These are phyloP conservation scores for Apiotrichum sp. DNA, from an alignment of 1,284 basidiomycete species.

Conservation along the genomic window DNA sequence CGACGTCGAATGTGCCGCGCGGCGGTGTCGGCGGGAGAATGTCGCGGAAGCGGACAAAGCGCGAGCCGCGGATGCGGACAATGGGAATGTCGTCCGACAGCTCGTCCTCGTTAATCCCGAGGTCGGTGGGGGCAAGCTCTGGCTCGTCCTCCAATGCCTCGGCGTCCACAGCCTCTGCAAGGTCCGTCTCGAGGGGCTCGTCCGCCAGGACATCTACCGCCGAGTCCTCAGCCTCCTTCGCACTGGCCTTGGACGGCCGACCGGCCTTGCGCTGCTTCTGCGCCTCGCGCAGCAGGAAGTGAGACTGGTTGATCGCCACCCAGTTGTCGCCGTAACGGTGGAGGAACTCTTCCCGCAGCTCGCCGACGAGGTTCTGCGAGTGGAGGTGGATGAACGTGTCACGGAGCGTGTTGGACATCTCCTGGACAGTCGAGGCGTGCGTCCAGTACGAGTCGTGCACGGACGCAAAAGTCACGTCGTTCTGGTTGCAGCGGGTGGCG, in stretches of 20 bases:
- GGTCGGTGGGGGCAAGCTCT: not conserved
- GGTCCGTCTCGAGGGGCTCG: too few relatives aligned
- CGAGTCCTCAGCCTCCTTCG: conserved; percentile 16
- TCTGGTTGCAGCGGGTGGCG: conserved; percentile 77
- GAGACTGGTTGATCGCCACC: conserved; percentile 55
- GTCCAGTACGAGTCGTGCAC: conserved; percentile 99
- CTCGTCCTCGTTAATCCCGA: conserved; percentile 2
- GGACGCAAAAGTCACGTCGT: conserved; percentile 77
- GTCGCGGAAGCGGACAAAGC: conserved; percentile 68
- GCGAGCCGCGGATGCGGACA: conserved; percentile 20
- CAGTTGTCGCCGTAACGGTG: conserved; percentile 70
- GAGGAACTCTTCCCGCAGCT: conserved; percentile 58
- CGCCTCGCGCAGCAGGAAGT: conserved; percentile 12
- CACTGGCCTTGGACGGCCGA: not conserved
- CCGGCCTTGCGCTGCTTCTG: conserved; percentile 14
- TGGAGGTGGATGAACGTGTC: conserved; percentile 92
- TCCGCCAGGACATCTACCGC: too few relatives aligned
- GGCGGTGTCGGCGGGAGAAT: conserved; percentile 75
- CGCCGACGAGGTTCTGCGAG: conserved; percentile 69
- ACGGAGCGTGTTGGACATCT: conserved; percentile 83
- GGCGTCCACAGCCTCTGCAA: conserved; percentile 2
- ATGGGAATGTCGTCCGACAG: conserved; percentile 10
- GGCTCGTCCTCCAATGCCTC: conserved; percentile 5
- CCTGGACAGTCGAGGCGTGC: conserved; percentile 79
- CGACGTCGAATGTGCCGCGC: conserved; percentile 84